A percentile compares a stretch with the other conserved stretches of the same genome.
These are phyloP conservation scores for Carex arenaria DNA, from an alignment of 202 grass and related monocot species.

Conservation along the genomic window DNA sequence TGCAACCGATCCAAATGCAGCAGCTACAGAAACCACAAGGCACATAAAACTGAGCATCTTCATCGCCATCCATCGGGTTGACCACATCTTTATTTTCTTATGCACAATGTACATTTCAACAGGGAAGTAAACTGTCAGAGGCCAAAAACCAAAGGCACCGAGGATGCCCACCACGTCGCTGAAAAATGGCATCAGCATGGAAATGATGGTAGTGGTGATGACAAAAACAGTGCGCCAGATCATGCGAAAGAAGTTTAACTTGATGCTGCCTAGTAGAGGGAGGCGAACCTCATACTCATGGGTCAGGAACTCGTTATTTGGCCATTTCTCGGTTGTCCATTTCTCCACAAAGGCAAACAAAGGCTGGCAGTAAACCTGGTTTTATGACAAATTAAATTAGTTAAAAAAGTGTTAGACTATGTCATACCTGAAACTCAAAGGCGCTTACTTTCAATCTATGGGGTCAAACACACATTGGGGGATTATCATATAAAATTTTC, in stretches of 20 bases:
- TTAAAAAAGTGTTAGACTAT: neutral
- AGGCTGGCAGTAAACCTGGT: slow-evolving; percentile 50
- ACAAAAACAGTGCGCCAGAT: slow-evolving; percentile 55
- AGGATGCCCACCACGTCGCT: slow-evolving; percentile 63
- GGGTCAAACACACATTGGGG: too few relatives aligned
- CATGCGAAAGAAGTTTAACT: slow-evolving; percentile 42
- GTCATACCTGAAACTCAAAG: neutral
- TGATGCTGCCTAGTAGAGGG: slow-evolving; percentile 11
- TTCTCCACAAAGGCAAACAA: slow-evolving; percentile 62
- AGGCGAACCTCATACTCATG: slow-evolving; percentile 22
- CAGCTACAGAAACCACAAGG: slow-evolving; percentile 41
- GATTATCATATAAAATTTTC: too few relatives aligned
- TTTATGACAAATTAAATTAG: neutral
- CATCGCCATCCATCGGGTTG: slow-evolving; percentile 31
- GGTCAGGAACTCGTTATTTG: slow-evolving; percentile 29
- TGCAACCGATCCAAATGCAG: slow-evolving; percentile 49
- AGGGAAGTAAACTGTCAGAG: slow-evolving; percentile 50
- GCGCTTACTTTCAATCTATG: too few relatives aligned
- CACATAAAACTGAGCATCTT: slow-evolving; percentile 46
- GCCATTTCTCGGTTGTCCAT: slow-evolving; percentile 28
- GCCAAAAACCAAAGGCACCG: slow-evolving; percentile 50
- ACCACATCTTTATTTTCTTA: slow-evolving; percentile 48
- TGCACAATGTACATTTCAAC: slow-evolving; percentile 45
- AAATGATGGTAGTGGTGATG: slow-evolving; percentile 42
- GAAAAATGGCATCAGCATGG: slow-evolving; percentile 71